Evolutionary conservation across 2,329 filamentous ascomycete species (phyloP).

Genomic region (Trichoderma gracile): DNA sequence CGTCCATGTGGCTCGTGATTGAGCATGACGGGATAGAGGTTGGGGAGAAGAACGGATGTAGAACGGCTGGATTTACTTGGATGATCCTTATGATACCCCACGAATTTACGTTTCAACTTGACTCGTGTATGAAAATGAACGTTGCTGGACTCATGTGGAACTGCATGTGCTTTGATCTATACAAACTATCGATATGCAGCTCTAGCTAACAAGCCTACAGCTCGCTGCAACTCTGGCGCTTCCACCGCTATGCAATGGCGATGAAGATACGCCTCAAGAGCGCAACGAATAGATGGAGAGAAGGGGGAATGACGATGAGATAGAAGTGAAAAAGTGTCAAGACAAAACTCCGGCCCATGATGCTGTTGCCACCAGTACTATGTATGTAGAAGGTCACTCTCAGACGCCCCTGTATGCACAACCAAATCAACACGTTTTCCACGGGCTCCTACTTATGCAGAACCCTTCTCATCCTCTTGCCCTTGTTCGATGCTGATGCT

Average conservation of each 20-base stretch:
- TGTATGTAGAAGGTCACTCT: constrained; percentile 13
- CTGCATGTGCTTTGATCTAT: constrained; percentile 4
- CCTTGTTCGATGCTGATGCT: neutral
- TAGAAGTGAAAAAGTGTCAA: neutral
- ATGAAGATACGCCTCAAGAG: constrained; percentile 15
- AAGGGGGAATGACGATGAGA: neutral
- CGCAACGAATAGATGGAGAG: neutral
- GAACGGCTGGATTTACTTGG: constrained; percentile 2
- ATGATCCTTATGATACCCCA: constrained; percentile 21
- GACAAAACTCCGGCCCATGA: constrained; percentile 27
- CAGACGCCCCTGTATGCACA: constrained; percentile 25
- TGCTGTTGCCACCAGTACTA: constrained; percentile 20
- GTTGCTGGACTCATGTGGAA: neutral
- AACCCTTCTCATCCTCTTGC: neutral
- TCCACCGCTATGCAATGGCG: neutral
- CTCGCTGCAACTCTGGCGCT: neutral
- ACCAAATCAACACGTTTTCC: constrained; percentile 8
- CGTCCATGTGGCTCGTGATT: too few relatives aligned
- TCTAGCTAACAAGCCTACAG: neutral
- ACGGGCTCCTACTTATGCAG: neutral
- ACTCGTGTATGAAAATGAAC: neutral
- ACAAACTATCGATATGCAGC: neutral
- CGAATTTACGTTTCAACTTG: neutral
- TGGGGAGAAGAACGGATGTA: too few relatives aligned
- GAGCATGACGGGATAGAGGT: neutral